Evolutionary conservation across 1,284 basidiomycete genomes (phyloP), one percentile per base, ranked within the genome.

Genomic region (Rhodotorula sp.): DNA sequence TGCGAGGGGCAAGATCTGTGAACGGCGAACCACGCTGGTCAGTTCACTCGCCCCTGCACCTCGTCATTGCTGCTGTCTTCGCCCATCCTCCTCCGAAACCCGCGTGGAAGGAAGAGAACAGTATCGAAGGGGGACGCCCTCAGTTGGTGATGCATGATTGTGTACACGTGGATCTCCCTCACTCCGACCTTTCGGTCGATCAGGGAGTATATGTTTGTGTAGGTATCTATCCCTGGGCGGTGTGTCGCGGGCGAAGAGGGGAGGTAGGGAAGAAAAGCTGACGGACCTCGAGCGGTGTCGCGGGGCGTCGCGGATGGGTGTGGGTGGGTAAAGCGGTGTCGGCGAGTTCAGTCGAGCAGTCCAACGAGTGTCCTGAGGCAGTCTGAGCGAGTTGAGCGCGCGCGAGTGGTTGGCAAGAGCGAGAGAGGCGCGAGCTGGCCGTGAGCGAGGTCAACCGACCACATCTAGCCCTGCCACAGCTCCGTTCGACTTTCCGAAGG

Each of bases 61-160:
- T 24, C 22, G 11, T 6, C 40, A 13, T 13, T 44, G 40, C 40
- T 44, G 3, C 5, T 44, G 40, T 44, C 40, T 13, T 18, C 7
- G 40, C 40, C 40, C 16, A 13, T 44, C 40, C 10, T 44, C 40
- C 40, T 18, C 37, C 8, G 7, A 13, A 11, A 3, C 40, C 40
- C 40, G 11, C 16, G 13, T 7, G 3, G 40, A 13, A 44, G 7
- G 34, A 7, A 20, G 28, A 18, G 37, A 26, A 50, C 47, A 20
- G 6, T 37, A 15, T 16, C 15, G 58, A 30, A 31, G 15, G 16
- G n/a, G 31, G 51, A 24, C 53, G 60, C 60, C 50, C 52, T 69
- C 68, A 66, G 64, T 34, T 69, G 68, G 68, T 69, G 68, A 63
- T 69, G 68, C 68, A 69, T 69, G 64, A 64, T 46, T 30, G 50